Evolutionary conservation across 768 basidiomycete genomes (phyloP).

Genomic region (Tubosaeta brunneosetosa): DNA sequence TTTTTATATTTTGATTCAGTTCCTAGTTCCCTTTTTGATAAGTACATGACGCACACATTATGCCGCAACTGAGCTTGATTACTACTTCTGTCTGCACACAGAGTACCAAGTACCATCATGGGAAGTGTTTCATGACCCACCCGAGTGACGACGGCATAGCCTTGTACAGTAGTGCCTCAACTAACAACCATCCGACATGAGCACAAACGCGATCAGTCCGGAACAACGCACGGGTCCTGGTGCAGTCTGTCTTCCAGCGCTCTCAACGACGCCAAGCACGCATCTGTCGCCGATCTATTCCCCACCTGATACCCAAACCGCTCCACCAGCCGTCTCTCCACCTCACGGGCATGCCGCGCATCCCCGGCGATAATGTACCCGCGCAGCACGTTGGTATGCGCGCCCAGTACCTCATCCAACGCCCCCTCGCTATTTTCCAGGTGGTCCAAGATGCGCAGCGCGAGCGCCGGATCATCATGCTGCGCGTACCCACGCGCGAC

Average conservation of each 20-base stretch:
- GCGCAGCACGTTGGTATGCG: slow-evolving; percentile 36
- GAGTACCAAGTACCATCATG: neutral
- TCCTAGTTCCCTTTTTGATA: neutral
- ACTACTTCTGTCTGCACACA: neutral
- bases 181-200: neutral
- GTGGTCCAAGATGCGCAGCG: slow-evolving; percentile 39
- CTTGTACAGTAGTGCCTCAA: neutral
- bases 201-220: neutral
- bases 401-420: slow-evolving; percentile 23
- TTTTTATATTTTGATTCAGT: neutral
- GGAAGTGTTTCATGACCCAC: neutral
- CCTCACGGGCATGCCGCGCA: slow-evolving; percentile 28
- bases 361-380: slow-evolving; percentile 33
- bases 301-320: slow-evolving; percentile 24
- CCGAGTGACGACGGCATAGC: neutral
- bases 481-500: slow-evolving; percentile 44
- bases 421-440: slow-evolving; percentile 21
- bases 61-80: neutral
- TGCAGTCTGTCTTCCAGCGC: slow-evolving; percentile 12
- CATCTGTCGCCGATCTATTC: slow-evolving; percentile 20
- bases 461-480: slow-evolving; percentile 31
- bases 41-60: neutral
- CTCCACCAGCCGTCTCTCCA: slow-evolving; percentile 25
- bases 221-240: neutral
- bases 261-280: slow-evolving; percentile 16